Base-by-base conservation (phyloP, 1,139 yeast genomes). In the Geotrichum carabidarum region DNA sequence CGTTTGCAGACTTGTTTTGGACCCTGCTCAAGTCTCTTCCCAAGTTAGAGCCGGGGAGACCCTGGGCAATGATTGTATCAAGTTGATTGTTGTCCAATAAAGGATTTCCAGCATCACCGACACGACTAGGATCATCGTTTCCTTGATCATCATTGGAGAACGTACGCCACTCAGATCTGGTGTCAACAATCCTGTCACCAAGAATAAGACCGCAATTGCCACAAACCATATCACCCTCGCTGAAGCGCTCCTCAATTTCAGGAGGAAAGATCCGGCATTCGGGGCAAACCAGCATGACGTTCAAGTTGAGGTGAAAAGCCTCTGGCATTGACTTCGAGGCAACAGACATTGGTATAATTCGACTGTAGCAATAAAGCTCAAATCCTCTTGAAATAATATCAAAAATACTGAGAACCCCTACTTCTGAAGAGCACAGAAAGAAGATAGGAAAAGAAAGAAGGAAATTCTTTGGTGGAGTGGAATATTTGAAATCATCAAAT, bases 111-210 rank as follows among this genome's bases (percentile, higher is more conserved):
- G 98, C 98, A 67, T 91, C 98, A 70, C 99, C 99, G 60, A 93
- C 99, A 86, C 99, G 98, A 64, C 95, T 85, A 3, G 99, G 99
- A 70, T 93, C 99, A 68, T 90, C 98, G 64, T 95, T 96, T 62
- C 93, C 94, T 71, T 91, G 98, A 69, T 93, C 99, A 70, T 93
- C 99, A 69, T 93, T 93, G 48, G 76, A 68, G 71, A 93, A 93
- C 1, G 99, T 93, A 76, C 99, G 87, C 99, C 99, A 93, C 76
- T 93, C 99, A 1, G 96, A 88, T 63, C 99, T 78, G 5, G 96
- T 91, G 68, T 93, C 99, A 36, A 93, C 96, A 53, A 93, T 86
- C 61, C 95, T 78, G 68, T 90, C 96, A 63, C 96, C 89, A 34
- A 93, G 78, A 1, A 93, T 99, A 58, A 93, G 76, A 22, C 98